These are phyloP conservation scores for Lanmaoa pseudosensibilis DNA, from an alignment of 768 basidiomycete species.

Conservation along the genomic window DNA sequence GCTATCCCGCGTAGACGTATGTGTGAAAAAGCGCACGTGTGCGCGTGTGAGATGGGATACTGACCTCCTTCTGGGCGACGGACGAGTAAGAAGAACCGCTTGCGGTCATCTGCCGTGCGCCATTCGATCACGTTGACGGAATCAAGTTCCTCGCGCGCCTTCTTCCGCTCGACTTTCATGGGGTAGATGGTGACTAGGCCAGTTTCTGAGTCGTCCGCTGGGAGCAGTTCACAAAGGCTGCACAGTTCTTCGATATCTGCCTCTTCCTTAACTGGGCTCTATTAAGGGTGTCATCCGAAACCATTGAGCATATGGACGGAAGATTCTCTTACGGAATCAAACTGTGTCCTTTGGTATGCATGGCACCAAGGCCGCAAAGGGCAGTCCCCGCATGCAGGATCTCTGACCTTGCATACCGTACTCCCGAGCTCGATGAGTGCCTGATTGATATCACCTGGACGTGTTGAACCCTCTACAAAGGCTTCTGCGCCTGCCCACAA, in stretches of 20 bases:
- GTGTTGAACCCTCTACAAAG: constrained; percentile 56
- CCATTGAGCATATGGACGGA: background rate
- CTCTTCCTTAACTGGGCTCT: constrained; percentile 13
- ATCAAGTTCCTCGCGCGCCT: constrained; percentile 80
- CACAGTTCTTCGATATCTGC: constrained; percentile 81
- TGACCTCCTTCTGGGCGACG: constrained; percentile 82
- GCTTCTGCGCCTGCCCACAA: constrained; percentile 79
- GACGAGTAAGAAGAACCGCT: constrained; percentile 72
- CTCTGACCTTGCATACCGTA: constrained; percentile 85
- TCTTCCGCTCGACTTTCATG: constrained; percentile 82
- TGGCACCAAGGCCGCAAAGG: constrained; percentile 69
- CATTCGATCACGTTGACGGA: constrained; percentile 87
- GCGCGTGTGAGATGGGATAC: constrained; percentile 10
- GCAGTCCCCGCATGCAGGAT: constrained; percentile 73
- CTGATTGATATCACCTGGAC: constrained; percentile 86
- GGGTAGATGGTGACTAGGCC: constrained; percentile 73
- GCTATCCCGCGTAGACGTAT: background rate
- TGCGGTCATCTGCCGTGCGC: constrained; percentile 38
- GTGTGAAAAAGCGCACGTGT: background rate
- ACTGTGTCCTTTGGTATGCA: constrained; percentile 45
- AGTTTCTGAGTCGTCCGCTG: constrained; percentile 19
- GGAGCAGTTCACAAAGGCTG: constrained; percentile 61
- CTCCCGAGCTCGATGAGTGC: constrained; percentile 94
- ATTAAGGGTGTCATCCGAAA: background rate
- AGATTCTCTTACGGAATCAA: constrained; percentile 14